phyloP scores from a whole-genome alignment of 2,329 filamentous ascomycete genomes.

The Microdochium nivale region DNA sequence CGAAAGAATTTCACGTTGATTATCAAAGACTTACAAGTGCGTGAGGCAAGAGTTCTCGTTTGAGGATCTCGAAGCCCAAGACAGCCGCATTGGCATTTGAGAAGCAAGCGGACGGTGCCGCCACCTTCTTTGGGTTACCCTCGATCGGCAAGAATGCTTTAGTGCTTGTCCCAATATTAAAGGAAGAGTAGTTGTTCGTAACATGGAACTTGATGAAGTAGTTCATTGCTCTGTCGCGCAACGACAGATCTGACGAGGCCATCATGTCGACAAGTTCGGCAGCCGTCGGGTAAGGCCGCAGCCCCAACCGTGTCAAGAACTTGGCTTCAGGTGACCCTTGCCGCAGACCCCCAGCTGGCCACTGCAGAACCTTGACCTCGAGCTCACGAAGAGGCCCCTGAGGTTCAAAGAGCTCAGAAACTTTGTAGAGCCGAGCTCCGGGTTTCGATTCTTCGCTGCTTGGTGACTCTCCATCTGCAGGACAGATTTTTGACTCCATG shows the following conservation, averaged over 20 bases:
- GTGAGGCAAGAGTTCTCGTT: slow-evolving; percentile 68
- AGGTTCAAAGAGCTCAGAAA: slow-evolving; percentile 76
- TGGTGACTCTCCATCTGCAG: slow-evolving; percentile 55
- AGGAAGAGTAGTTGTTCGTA: slow-evolving; percentile 63
- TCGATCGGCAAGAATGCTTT: slow-evolving; percentile 66
- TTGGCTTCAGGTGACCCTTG: slow-evolving; percentile 60
- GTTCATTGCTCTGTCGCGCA: slow-evolving; percentile 63
- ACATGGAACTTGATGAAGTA: slow-evolving; percentile 81
- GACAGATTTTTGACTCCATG: slow-evolving; percentile 70
- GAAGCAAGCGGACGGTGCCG: slow-evolving; percentile 70
- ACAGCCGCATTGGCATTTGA: slow-evolving; percentile 69
- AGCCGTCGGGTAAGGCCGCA: slow-evolving; percentile 63
- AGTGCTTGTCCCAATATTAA: slow-evolving; percentile 45
- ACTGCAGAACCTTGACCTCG: slow-evolving; percentile 69
- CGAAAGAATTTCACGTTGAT: background rate
- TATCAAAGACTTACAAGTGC: slow-evolving; percentile 39
- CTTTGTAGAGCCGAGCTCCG: slow-evolving; percentile 47
- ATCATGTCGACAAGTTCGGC: slow-evolving; percentile 73
- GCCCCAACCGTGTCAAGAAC: slow-evolving; percentile 65
- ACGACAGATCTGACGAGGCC: slow-evolving; percentile 45
- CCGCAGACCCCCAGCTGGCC: slow-evolving; percentile 65
- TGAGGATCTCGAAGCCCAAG: slow-evolving; percentile 73
- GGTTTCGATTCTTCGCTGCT: background rate
- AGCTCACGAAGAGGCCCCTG: slow-evolving; percentile 61
- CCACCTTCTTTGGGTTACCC: slow-evolving; percentile 54